Evolutionary conservation across 2,329 filamentous ascomycete genomes (phyloP), one percentile per base, ranked within the genome.

Genomic region (Juglanconis juglandina): DNA sequence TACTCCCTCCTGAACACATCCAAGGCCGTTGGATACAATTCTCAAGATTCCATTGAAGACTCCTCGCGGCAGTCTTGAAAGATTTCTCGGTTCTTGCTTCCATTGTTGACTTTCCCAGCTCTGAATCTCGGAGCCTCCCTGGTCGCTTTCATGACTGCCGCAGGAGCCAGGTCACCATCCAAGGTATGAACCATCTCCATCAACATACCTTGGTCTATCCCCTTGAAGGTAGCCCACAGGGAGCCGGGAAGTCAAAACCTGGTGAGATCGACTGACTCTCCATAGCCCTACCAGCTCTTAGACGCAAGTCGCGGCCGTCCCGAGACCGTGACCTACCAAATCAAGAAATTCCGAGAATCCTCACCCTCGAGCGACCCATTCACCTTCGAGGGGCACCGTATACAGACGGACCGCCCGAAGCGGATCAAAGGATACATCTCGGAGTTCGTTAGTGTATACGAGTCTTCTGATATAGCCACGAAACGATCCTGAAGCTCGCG

Each of bases 321-420:
- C 8, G 47, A 34, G 17, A 35, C n/a, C 34, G 24, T 51, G 14
- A 58, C 55, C 24, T 58, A 46, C 9, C 55, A 58, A 11, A 58
- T 58, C 47, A 42, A 58, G 32, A 42, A 34, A 10, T 58, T 46
- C 11, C 47, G 55, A 42, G 55, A 58, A 5, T 44, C 55, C 7
- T 58, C 55, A 0, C 55, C 55, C 3, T 24, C 55, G 14, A 58
- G 55, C 32, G 47, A 52, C 3, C 55, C 55, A 1, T 58, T 58
- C 17, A 14, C 37, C n/a, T 48, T 41, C 0, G 2, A 13, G 6
- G 37, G 9, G 9, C 37, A 35, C n/a, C 32, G 11, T 3, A 30
- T 24, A 13, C 47, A 24, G 30, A 46, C 37, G 7, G 47, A 58
- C 9, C 24, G 48, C 3, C 30, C 24, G 13, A 51, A 58, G 33